These are phyloP conservation scores for Dactylellina sp. DNA, from an alignment of 2,329 filamentous ascomycete species.

Conservation along the genomic window DNA sequence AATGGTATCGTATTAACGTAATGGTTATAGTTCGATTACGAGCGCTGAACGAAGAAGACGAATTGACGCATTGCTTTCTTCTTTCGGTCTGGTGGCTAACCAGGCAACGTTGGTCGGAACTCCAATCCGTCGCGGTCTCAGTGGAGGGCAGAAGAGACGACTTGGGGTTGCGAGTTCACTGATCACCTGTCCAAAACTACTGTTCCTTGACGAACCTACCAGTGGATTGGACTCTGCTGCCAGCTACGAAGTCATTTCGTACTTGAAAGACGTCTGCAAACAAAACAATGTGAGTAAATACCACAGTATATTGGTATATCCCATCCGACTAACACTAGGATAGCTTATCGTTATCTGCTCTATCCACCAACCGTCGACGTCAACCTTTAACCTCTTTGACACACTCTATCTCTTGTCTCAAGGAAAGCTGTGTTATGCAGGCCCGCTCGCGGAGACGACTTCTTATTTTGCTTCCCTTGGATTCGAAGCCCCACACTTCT, in stretches of 20 bases:
- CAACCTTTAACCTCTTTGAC: constrained; percentile 83
- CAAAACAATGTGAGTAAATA: constrained; percentile 71
- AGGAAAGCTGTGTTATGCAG: constrained; percentile 79
- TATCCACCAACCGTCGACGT: constrained; percentile 86
- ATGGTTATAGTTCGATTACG: constrained; percentile 34
- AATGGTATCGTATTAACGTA: constrained; percentile 33
- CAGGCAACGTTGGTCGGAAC: constrained; percentile 81
- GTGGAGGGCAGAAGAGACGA: constrained; percentile 84
- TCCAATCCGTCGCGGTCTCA: constrained; percentile 83
- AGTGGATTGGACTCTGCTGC: constrained; percentile 83
- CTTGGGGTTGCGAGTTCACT: constrained; percentile 83
- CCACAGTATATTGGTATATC: neutral
- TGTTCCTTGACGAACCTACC: constrained; percentile 87
- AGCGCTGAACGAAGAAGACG: constrained; percentile 61
- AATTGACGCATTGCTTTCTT: constrained; percentile 63
- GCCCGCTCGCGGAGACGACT: constrained; percentile 70
- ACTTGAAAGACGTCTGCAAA: constrained; percentile 75
- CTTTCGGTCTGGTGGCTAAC: constrained; percentile 79
- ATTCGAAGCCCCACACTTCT: constrained; percentile 74
- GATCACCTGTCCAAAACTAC: constrained; percentile 81
- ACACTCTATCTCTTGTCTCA: constrained; percentile 79
- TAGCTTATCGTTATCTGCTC: constrained; percentile 82
- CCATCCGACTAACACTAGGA: no score
- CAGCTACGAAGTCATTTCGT: constrained; percentile 80
- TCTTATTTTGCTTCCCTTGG: constrained; percentile 74